Evolutionary conservation across 345 rosid genomes (phyloP), one percentile per base, ranked within the genome.

Genomic region (Citrus reticulata): DNA sequence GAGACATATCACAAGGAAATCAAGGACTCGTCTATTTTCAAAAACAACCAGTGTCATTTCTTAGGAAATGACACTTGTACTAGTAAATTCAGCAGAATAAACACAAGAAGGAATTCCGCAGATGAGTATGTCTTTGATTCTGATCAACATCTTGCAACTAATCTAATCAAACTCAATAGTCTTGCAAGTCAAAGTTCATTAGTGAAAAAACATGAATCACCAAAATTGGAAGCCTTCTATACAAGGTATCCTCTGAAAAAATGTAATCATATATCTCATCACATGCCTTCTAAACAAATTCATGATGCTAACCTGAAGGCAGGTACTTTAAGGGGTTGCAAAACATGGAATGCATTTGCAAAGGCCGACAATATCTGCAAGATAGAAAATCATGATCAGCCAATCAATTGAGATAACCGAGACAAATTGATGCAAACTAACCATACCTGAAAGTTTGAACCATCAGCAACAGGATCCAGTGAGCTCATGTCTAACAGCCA

Each of bases 311-410:
- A 96, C 99, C 99, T 94, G 91, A 96, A 96, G 24, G 93, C 89
- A 79, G 98, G 98, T 82, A 93, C 88, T 87, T 92, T 93, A 35
- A 93, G 92, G 42, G 99, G 99, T 83, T 96, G 98, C 85, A 94
- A 81, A 61, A 83, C 86, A 81, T 96, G 99, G 81, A 96, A 96
- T 77, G 98, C 90, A 81, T 84, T 88, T 63, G 98, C 97, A 86
- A 96, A 94, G 39, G 97, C 87, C 67, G 87, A 86, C 85, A 94
- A 88, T 81, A 96, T 90, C 99, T 94, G 97, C 74, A 83, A 60
- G 60, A 78, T 20, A 57, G 61, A 51, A 63, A 79, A 60, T 16
- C 5, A 78, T 27, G 57, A 63, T 84, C 77, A 87, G 84, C 37
- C 29, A 59, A 63, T 34, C 34, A 27, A 66, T 51, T 25, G 59